phyloP scores from a whole-genome alignment of 1,284 basidiomycete species.

The Schizophyllum amplum region DNA sequence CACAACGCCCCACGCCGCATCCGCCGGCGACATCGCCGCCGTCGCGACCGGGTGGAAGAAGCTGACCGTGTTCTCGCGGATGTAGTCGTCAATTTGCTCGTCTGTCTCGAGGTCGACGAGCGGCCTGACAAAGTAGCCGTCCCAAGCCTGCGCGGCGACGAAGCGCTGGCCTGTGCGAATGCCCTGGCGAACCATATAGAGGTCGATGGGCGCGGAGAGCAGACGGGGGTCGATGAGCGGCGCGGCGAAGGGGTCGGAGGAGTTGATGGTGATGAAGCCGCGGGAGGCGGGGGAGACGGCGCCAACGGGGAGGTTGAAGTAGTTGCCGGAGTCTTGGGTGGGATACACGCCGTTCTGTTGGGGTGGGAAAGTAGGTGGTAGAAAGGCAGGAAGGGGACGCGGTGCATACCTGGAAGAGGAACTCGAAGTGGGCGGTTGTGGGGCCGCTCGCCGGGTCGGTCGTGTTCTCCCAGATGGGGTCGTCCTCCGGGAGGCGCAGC shows the following conservation, averaged over 20 bases:
- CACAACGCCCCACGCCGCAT: slow-evolving; percentile 22
- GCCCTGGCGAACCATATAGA: slow-evolving; percentile 13
- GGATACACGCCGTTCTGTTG: slow-evolving; percentile 3
- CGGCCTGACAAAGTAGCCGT: slow-evolving; percentile 11
- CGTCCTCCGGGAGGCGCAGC: slow-evolving; percentile 11
- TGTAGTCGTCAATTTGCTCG: slow-evolving; percentile 21
- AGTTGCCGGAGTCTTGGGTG: slow-evolving; percentile 9
- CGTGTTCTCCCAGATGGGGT: slow-evolving; percentile 6
- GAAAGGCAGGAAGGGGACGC: neutral
- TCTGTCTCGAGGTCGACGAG: slow-evolving; percentile 15
- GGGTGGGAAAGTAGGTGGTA: neutral
- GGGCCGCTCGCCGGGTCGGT: slow-evolving; percentile 13
- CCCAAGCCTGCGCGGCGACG: slow-evolving; percentile 12
- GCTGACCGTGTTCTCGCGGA: slow-evolving; percentile 22
- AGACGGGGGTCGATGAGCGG: slow-evolving; percentile 17
- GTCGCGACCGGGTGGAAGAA: slow-evolving; percentile 27
- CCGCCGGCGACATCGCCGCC: slow-evolving; percentile 21
- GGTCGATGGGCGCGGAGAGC: slow-evolving; percentile 13
- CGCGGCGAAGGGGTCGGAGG: slow-evolving; percentile 13
- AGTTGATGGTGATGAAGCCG: slow-evolving; percentile 17
- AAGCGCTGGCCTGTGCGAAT: slow-evolving; percentile 14
- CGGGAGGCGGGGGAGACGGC: slow-evolving; percentile 11
- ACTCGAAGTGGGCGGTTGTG: slow-evolving; percentile 13
- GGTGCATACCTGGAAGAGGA: slow-evolving; percentile 11
- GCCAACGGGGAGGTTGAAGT: slow-evolving; percentile 6